phyloP scores from a whole-genome alignment of 2,329 filamentous ascomycete species.

The Sclerotinia trifoliorum region DNA sequence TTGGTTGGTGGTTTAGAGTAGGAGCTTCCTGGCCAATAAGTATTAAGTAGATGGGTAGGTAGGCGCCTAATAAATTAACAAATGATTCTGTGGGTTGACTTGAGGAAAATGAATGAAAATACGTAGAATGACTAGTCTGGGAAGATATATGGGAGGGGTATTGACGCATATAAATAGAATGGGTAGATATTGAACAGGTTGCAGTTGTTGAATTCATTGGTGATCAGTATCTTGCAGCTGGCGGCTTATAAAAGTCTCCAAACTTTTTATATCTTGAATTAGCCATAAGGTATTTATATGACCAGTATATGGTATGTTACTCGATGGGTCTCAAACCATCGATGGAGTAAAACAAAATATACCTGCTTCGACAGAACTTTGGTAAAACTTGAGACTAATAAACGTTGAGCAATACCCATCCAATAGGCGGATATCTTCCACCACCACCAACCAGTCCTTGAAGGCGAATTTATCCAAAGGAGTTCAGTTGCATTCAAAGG shows the following conservation, averaged over 20 bases:
- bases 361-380: neutral
- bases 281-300: too few relatives aligned
- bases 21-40: conserved; percentile 5
- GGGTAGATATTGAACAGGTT: too few relatives aligned
- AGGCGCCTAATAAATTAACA: neutral
- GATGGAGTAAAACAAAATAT: neutral
- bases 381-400: neutral
- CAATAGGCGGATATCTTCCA: neutral
- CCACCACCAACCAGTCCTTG: neutral
- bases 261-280: neutral
- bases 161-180: too few relatives aligned
- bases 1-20: neutral
- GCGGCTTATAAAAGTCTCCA: too few relatives aligned
- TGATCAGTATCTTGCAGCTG: neutral
- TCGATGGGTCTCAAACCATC: too few relatives aligned
- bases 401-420: neutral
- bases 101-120: neutral
- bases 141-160: too few relatives aligned
- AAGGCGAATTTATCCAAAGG: conserved; percentile 8
- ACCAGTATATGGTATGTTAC: too few relatives aligned
- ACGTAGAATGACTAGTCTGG: neutral
- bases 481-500: neutral
- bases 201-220: too few relatives aligned
- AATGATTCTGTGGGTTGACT: neutral
- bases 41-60: neutral